These are phyloP conservation scores for Gossypium lobatum DNA, from an alignment of 441 rosid genomes.

Conservation along the genomic window DNA sequence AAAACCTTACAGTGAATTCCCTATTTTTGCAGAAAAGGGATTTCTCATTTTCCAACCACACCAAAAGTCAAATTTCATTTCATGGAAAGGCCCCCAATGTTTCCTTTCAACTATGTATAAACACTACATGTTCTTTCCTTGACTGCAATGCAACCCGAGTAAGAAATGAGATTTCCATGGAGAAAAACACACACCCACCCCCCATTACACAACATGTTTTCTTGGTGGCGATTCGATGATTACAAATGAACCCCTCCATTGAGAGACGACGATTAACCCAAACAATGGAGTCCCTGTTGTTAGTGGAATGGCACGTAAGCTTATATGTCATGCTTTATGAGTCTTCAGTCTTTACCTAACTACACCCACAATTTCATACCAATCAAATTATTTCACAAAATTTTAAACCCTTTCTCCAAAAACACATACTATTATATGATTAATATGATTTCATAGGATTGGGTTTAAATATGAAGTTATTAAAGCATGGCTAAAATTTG, in stretches of 20 bases:
- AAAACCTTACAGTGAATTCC: too few relatives aligned
- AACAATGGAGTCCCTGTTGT: neutral
- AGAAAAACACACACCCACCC: neutral
- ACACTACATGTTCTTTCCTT: neutral
- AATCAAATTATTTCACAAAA: neutral
- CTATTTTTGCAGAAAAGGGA: too few relatives aligned
- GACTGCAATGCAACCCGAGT: neutral
- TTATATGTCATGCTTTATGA: neutral
- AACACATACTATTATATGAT: neutral
- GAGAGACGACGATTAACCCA: neutral
- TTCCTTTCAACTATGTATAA: neutral
- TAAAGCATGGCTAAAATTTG: neutral
- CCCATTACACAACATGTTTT: neutral
- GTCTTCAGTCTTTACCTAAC: neutral
- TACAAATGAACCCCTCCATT: neutral
- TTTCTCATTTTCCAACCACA: too few relatives aligned
- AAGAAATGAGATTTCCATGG: neutral
- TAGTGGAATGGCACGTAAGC: neutral
- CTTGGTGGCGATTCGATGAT: neutral
- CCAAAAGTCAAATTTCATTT: too few relatives aligned
- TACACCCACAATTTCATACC: neutral
- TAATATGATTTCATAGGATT: neutral
- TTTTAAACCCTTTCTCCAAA: neutral
- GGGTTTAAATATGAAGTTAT: neutral
- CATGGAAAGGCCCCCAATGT: neutral